Percentiles rank a stretch among this genome's conserved stretches.
These are phyloP conservation scores for Tuber borchii DNA, from an alignment of 495 filamentous ascomycete species.

Conservation along the genomic window DNA sequence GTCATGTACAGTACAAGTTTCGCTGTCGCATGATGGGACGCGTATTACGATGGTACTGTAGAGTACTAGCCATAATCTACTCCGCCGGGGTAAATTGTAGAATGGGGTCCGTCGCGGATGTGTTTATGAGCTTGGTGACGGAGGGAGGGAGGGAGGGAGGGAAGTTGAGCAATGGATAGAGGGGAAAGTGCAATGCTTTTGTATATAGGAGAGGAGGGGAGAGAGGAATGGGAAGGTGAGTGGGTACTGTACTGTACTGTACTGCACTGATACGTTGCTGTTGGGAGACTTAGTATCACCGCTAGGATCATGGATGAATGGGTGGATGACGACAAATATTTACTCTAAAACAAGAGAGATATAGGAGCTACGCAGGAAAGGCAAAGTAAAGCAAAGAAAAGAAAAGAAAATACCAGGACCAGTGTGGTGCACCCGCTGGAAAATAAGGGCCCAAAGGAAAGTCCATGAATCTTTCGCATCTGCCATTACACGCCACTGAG, in stretches of 20 bases:
- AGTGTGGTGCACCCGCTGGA: neutral
- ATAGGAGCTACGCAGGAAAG: neutral
- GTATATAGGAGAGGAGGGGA: neutral
- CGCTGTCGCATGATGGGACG: neutral
- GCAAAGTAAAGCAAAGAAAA: neutral
- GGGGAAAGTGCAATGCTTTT: too few relatives aligned
- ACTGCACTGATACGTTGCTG: too few relatives aligned
- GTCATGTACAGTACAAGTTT: too few relatives aligned
- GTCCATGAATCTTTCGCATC: neutral
- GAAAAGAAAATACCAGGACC: neutral
- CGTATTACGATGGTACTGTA: too few relatives aligned
- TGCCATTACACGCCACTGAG: neutral
- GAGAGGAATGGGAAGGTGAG: neutral
- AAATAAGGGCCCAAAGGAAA: neutral
- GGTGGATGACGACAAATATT: neutral
- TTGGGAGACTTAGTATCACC: neutral
- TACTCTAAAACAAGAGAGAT: too few relatives aligned
- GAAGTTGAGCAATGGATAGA: too few relatives aligned
- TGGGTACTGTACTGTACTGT: too few relatives aligned
- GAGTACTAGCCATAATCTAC: too few relatives aligned
- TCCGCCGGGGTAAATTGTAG: neutral
- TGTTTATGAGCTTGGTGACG: neutral
- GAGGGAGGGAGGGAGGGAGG: too few relatives aligned
- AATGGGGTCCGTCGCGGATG: neutral
- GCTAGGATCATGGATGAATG: too few relatives aligned